Base-by-base conservation (phyloP, 2,329 filamentous ascomycete genomes). In the Aspergillus terreus region DNA sequence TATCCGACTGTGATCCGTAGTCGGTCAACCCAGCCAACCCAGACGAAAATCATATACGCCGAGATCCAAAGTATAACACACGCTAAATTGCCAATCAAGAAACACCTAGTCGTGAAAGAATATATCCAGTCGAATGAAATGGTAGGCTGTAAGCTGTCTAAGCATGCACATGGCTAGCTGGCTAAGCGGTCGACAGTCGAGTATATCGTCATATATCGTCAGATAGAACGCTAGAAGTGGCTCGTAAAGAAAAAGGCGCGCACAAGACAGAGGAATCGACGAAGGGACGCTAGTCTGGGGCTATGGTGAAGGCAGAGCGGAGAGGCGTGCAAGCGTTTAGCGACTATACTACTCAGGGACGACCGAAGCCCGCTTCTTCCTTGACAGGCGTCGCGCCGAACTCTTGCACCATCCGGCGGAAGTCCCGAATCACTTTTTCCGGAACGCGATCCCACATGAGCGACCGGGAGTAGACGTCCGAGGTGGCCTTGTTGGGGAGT, bases 361-460 rank as follows among this genome's bases (percentile, higher is more conserved):
- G 58, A 47, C 43, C 36, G 49, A 63, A 61, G 44, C 50, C 49
- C 32, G 59, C n/a, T 17, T 53, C 50, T 49, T 67, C 64, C 50
- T 73, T 71, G 42, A 67, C 62, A 15, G 64, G 58, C 27, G 53
- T 40, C 6, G 65, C 64, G 46, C 65, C 86, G 73, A 82, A 86
- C 66, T 94, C 88, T 58, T 87, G 84, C 62, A 96, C 88, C 82
- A 95, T 91, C 72, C 90, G 88, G 64, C 88, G 89, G 77, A 97
- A 97, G 69, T 92, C 90, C 62, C 86, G 84, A 49, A 99, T 90
- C 45, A 97, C 91, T 58, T 97, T 91, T 62, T 84, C 82, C 12
- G 94, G 92, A 62, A 97, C 92, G 72, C 92, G 89, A 66, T 96
- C 91, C 90, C 90, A 96, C 52, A 97, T 84, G 55, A 97, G 80